Base-by-base conservation (phyloP, 129 eudicot genomes). In the Pulicaria dysenterica region DNA sequence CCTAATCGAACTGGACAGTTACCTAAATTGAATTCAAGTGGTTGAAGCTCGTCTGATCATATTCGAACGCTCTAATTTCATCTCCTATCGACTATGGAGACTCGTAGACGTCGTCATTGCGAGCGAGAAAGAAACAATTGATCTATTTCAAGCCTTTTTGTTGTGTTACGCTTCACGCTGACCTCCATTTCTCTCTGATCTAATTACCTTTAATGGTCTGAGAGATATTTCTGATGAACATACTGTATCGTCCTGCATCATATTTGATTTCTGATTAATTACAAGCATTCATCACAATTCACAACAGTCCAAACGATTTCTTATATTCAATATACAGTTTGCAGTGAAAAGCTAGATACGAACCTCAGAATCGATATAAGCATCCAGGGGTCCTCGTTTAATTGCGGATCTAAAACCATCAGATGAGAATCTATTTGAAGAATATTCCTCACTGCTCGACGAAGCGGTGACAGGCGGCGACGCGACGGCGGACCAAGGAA, bases 401-500 rank as follows among this genome's bases (percentile, higher is more conserved):
- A 44, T 34, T 16, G 65, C 48, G 14, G 76, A 70, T 77, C 81
- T 77, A 64, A 49, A 64, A 74, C 46, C 72, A 19, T 59, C 84
- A 46, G 67, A 60, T 31, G 82, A 41, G 11, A 84, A 8, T 60
- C 73, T 68, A 31, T 70, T 47, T 0, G 77, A 51, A 17, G 57
- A 78, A 11, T 24, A 46, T 14, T 67, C 83, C 13, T 79, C 88
- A 37, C 77, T 76, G 64, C 84, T 46, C 37, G 80, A 69, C 74
- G 67, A 63, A 53, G 68, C 63, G 8, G 59, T 24, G 16, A 59
- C 59, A 4, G 73, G 80, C 46, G 76, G 75, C 15, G 81, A 57
- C 5, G 78, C 56, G n/a, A 64, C 65, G 7, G 78, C 66, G 16
- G 89, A 78, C 84, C 78, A 85, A 16, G 96, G 96, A 13, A 90